phyloP scores from a whole-genome alignment of 2,329 filamentous ascomycete species.

The Diaporthe amygdali region DNA sequence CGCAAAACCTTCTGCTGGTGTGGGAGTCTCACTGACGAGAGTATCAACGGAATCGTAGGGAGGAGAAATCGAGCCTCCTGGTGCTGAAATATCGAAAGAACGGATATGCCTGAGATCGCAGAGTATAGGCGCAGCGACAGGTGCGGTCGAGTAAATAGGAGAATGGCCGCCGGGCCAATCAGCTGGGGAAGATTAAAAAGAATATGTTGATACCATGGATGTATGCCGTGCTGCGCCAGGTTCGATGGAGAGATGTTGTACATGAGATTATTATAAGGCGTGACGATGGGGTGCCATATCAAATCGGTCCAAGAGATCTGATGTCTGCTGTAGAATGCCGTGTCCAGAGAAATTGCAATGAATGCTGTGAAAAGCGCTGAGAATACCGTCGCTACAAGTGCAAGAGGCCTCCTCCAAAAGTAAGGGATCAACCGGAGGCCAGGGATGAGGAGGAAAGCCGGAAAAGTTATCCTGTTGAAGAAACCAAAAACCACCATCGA shows the following conservation, averaged over 20 bases:
- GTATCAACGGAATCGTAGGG: constrained; percentile 76
- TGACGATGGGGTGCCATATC: constrained; percentile 70
- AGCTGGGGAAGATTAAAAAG: constrained; percentile 74
- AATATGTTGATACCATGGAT: constrained; percentile 80
- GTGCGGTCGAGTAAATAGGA: constrained; percentile 64
- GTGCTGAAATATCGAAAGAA: constrained; percentile 77
- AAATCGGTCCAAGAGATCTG: constrained; percentile 70
- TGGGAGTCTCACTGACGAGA: constrained; percentile 75
- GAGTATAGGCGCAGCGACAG: constrained; percentile 70
- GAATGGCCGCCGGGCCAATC: constrained; percentile 70
- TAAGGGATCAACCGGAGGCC: constrained; percentile 83
- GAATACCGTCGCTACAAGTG: constrained; percentile 66
- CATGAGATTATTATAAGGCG: constrained; percentile 76
- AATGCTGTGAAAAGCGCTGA: constrained; percentile 72
- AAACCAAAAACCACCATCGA: constrained; percentile 83
- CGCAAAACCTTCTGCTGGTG: constrained; percentile 53
- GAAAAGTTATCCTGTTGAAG: constrained; percentile 98
- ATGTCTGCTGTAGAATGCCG: constrained; percentile 75
- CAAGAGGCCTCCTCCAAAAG: constrained; percentile 71
- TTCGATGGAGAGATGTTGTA: constrained; percentile 77
- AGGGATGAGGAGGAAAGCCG: constrained; percentile 87
- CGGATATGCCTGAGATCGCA: constrained; percentile 72
- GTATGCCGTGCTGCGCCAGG: constrained; percentile 75
- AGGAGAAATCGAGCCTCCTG: constrained; percentile 82
- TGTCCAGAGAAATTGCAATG: constrained; percentile 82